Evolutionary conservation across 2,329 filamentous ascomycete genomes (phyloP).

Genomic region (Monosporascus sp.): DNA sequence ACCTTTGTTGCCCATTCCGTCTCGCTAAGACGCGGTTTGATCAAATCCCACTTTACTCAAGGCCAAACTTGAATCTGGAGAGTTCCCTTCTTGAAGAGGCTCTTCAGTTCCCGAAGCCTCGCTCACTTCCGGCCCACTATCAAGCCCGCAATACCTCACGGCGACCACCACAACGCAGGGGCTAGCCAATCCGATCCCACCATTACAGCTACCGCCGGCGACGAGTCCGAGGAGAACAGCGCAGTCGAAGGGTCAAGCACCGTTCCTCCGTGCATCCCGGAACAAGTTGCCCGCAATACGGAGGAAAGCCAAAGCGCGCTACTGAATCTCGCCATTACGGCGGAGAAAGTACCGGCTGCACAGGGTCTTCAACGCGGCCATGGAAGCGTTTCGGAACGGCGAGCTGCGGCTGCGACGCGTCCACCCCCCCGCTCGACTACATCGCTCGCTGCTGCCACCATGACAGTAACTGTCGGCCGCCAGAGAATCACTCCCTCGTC

Average conservation of each 20-base stretch:
- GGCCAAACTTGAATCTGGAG: background rate
- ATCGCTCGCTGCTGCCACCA: background rate
- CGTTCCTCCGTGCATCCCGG: background rate
- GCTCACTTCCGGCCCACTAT: background rate
- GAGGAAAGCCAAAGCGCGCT: background rate
- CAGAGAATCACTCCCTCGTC: background rate
- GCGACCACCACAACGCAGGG: background rate
- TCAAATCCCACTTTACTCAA: no score
- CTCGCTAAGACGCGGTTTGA: background rate
- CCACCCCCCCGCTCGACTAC: background rate
- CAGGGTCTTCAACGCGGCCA: background rate
- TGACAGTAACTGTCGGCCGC: no score
- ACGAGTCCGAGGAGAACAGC: no score
- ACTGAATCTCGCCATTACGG: background rate
- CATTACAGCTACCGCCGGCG: no score
- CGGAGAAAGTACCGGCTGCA: background rate
- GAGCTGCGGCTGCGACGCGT: background rate
- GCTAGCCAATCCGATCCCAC: background rate
- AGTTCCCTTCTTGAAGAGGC: background rate
- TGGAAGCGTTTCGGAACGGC: background rate
- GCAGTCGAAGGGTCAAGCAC: background rate
- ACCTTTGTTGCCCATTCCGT: no score
- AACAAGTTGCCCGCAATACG: background rate
- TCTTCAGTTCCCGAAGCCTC: background rate
- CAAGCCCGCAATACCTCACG: background rate